phyloP scores from a whole-genome alignment of 805 yeast species.

The Candida saitoana region DNA sequence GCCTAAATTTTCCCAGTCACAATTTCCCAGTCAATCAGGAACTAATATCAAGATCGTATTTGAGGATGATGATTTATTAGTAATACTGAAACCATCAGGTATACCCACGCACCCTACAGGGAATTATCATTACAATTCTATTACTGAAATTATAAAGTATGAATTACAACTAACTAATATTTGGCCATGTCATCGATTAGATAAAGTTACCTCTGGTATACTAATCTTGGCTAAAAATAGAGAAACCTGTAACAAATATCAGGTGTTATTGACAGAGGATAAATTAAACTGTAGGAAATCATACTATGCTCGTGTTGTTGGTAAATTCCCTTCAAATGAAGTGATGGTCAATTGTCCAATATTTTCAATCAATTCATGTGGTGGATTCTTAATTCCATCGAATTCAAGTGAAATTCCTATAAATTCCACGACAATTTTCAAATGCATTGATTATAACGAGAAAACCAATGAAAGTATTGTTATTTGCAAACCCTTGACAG shows the following conservation, averaged over 20 bases:
- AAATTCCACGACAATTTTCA: conserved; percentile 32
- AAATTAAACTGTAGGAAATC: conserved; percentile 30
- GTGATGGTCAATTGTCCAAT: conserved; percentile 37
- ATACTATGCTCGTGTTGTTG: conserved; percentile 44
- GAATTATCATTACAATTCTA: conserved; percentile 38
- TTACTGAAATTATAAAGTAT: conserved; percentile 38
- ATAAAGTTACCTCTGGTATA: conserved; percentile 50
- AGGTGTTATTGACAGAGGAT: conserved; percentile 27
- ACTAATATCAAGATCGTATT: conserved; percentile 24
- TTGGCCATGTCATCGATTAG: conserved; percentile 48
- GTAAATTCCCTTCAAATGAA: conserved; percentile 33
- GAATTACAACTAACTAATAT: conserved; percentile 24
- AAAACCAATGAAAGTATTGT: conserved; percentile 39
- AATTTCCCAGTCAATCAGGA: conserved; percentile 4
- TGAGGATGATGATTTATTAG: conserved; percentile 36
- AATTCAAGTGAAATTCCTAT: conserved; percentile 20
- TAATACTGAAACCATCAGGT: conserved; percentile 50
- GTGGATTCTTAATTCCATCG: conserved; percentile 31
- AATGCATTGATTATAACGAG: conserved; percentile 24
- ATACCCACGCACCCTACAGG: conserved; percentile 54
- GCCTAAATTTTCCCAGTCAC: conserved; percentile 1
- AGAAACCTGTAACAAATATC: conserved; percentile 27
- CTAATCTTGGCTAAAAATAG: conserved; percentile 39
- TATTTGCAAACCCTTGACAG: conserved; percentile 47
- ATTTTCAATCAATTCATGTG: conserved; percentile 30